Conservation (phyloP, 1,284 basidiomycete species). For the Ceratobasidium papillatum region DNA sequence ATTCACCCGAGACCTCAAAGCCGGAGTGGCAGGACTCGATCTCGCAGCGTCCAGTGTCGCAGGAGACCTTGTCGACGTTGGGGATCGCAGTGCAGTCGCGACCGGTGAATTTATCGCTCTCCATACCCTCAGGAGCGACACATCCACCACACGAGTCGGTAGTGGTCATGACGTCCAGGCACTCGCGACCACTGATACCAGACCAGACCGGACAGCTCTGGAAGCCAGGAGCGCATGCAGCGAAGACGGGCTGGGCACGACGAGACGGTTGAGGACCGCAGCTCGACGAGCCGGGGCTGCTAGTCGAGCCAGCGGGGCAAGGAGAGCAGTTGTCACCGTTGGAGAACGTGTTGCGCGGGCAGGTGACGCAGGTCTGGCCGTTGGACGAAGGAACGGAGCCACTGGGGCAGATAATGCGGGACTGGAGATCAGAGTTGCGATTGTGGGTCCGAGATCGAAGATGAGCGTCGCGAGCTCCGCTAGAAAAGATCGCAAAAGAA, state of each 20-base stretch:
- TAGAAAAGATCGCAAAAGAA: no score
- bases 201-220: constrained; percentile 4
- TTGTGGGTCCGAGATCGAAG: no score
- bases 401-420: constrained; percentile 11
- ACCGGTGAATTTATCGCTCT: neutral
- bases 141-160: constrained; percentile 33
- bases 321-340: constrained; percentile 29
- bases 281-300: constrained; percentile 12
- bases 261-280: constrained; percentile 28
- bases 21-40: constrained; percentile 16
- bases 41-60: constrained; percentile 7
- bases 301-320: constrained; percentile 15
- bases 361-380: neutral
- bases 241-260: constrained; percentile 32
- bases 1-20: neutral
- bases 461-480: no score
- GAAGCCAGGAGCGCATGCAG: neutral
- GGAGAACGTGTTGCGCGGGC: constrained; percentile 20
- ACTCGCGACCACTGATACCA: constrained; percentile 13
- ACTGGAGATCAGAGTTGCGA: constrained; percentile 10
- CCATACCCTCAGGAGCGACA: constrained; percentile 3
- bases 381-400: neutral
- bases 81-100: constrained; percentile 24
- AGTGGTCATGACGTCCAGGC: constrained; percentile 9
- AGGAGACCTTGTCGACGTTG: constrained; percentile 23